phyloP scores from a whole-genome alignment of 1,139 yeast species.

The Schwanniomyces etchellsii region DNA sequence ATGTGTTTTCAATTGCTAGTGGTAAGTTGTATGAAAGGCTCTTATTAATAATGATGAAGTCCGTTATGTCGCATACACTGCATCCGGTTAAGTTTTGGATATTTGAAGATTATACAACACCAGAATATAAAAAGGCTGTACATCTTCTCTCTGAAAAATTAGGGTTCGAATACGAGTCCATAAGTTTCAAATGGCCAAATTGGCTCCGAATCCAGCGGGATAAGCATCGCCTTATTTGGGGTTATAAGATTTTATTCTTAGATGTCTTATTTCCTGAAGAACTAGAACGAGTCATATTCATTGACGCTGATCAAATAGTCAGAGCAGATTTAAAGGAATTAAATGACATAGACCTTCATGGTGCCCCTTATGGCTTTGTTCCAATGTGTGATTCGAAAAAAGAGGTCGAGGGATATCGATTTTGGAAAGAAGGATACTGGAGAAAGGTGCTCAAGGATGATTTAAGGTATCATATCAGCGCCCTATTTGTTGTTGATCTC shows the following conservation, averaged over 20 bases:
- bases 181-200: conserved; percentile 86
- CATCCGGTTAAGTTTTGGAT: conserved; percentile 81
- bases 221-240: conserved; percentile 79
- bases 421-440: conserved; percentile 97
- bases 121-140: conserved; percentile 56
- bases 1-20: conserved; percentile 79
- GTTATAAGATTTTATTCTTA: conserved; percentile 76
- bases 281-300: conserved; percentile 70
- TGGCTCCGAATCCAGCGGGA: conserved; percentile 80
- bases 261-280: conserved; percentile 84
- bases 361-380: conserved; percentile 78
- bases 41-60: conserved; percentile 70
- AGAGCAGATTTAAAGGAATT: conserved; percentile 69
- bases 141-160: conserved; percentile 55
- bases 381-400: conserved; percentile 83
- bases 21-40: conserved; percentile 75
- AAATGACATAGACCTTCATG: conserved; percentile 60
- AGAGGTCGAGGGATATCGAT: conserved; percentile 81
- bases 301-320: conserved; percentile 80
- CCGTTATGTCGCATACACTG: conserved; percentile 60
- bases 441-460: conserved; percentile 52
- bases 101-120: conserved; percentile 71
- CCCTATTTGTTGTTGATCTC: conserved; percentile 78
- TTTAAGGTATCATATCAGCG: conserved; percentile 75
- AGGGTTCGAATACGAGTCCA: conserved; percentile 62